A percentile compares a stretch with the other conserved stretches of the same genome.
Conservation (phyloP, 176 grass and related monocot genomes). For the barley (Hordeum vulgare) region DNA sequence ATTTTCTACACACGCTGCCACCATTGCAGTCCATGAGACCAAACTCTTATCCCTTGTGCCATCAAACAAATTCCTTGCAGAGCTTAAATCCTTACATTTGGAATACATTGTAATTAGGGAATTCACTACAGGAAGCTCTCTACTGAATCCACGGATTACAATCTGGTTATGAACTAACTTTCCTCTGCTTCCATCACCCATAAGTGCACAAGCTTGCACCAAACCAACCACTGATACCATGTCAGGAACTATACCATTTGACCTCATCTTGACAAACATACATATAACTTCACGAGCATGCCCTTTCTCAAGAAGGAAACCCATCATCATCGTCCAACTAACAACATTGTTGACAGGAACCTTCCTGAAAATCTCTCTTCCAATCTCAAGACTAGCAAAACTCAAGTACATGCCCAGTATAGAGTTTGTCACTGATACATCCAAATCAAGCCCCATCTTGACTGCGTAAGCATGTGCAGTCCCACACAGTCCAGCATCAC, state of each 20-base stretch:
- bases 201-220: constrained; percentile 46
- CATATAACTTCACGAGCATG: constrained; percentile 29
- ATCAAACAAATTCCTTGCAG: constrained; percentile 51
- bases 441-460: constrained; percentile 52
- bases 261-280: constrained; percentile 59
- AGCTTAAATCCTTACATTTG: constrained; percentile 49
- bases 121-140: constrained; percentile 40
- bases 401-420: constrained; percentile 62
- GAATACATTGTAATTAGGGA: constrained; percentile 76
- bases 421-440: constrained; percentile 45
- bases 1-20: constrained; percentile 54
- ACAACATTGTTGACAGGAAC: constrained; percentile 46
- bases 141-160: constrained; percentile 34
- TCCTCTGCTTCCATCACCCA: constrained; percentile 51
- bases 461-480: constrained; percentile 44
- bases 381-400: constrained; percentile 30
- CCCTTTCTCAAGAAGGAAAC: constrained; percentile 47
- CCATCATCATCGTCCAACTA: constrained; percentile 62
- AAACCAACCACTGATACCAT: constrained; percentile 50
- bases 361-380: constrained; percentile 45
- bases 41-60: constrained; percentile 44
- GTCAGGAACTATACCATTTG: constrained; percentile 50
- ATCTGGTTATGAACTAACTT: constrained; percentile 50
- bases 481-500: constrained; percentile 43
- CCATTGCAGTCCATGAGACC: constrained; percentile 75